phyloP scores from a whole-genome alignment of 192 early-diverging fungal genomes.

The Coemansia reversa region DNA sequence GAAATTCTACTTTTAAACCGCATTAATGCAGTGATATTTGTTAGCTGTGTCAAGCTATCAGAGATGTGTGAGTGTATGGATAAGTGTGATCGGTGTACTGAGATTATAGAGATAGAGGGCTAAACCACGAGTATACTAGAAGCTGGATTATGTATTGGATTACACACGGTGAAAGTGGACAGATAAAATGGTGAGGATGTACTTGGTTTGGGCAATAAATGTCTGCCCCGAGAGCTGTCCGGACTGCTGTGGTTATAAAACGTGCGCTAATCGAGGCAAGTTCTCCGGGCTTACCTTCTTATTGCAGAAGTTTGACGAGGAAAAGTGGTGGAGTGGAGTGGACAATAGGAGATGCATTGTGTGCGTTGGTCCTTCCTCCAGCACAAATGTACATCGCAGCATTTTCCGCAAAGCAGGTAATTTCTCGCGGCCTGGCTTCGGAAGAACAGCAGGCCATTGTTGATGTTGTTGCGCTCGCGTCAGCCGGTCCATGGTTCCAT shows the following conservation, averaged over 20 bases:
- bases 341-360: constrained; percentile 14
- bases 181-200: neutral
- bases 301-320: neutral
- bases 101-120: neutral
- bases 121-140: neutral
- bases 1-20: constrained; percentile 20
- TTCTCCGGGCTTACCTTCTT: neutral
- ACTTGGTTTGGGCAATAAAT: neutral
- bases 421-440: neutral
- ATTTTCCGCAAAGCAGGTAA: neutral
- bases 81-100: neutral
- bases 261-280: neutral
- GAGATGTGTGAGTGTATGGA: neutral
- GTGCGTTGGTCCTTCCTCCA: constrained; percentile 6
- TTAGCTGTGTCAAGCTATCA: neutral
- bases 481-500: neutral
- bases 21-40: constrained; percentile 13
- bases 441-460: neutral
- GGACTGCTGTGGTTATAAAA: neutral
- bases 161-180: neutral
- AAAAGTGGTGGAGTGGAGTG: constrained; percentile 18
- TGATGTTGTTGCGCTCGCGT: neutral
- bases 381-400: neutral
- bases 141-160: neutral
- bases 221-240: neutral